Base-by-base conservation (phyloP, 345 rosid genomes). In the Eutrema japonicum region DNA sequence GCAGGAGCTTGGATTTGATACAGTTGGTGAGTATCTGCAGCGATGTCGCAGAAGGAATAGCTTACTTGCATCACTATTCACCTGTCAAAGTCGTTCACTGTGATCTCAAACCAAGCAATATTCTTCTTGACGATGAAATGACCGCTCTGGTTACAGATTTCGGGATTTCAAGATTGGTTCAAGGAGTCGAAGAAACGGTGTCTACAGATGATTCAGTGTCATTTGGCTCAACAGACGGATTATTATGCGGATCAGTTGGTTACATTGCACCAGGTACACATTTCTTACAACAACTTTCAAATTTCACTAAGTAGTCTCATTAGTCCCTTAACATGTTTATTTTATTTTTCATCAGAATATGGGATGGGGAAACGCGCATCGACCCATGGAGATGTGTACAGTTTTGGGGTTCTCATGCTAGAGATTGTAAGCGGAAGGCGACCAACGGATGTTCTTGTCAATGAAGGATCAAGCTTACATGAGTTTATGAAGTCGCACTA, bases 91-190 rank as follows among this genome's bases (percentile, higher is more conserved):
- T 95, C 12, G 88, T 91, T 72, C 99, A 95, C 64, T 95, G 99
- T 68, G 99, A 95, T 80, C 90, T 95, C 11, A 95, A 95, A 73
- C 99, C 97, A 0, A 89, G 96, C 85, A 95, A 91, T 49, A 87
- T 95, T 68, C 96, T 95, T 68, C 97, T 89, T 10, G 97, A 95
- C 32, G 83, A 88, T 7, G 90, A 89, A 54, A 81, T 95, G 90
- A 95, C 93, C 1, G 97, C 97, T 72, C 63, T 95, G 75, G 92
- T 95, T 26, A 79, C 97, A 1, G 97, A 95, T 83, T 94, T 95
- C 11, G 99, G 97, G 36, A 95, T 95, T 8, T 70, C 97, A 37
- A 92, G 83, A 64, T 61, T 91, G 75, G 77, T 89, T 45, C 82
- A 82, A 81, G 82, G 80, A 10, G 40, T 55, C 12, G 92, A 82